Conservation (phyloP, 2,329 filamentous ascomycete genomes). For the Didymella exigua region DNA sequence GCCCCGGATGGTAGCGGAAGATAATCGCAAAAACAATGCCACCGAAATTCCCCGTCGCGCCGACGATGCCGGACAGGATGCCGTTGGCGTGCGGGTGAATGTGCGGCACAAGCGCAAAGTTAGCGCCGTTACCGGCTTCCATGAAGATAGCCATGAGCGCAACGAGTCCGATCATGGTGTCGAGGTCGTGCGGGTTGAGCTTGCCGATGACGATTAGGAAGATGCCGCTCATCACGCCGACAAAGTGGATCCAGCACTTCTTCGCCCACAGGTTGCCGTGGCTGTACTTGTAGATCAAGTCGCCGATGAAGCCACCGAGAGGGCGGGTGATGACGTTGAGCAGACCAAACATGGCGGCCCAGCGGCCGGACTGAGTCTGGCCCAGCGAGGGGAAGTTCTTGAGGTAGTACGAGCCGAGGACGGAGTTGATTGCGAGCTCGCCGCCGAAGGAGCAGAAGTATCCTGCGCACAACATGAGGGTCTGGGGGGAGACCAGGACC, state of each 20-base stretch:
- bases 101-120: constrained; percentile 85
- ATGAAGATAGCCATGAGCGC: constrained; percentile 80
- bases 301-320: constrained; percentile 65
- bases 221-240: constrained; percentile 62
- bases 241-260: constrained; percentile 65
- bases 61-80: constrained; percentile 76
- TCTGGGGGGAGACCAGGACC: constrained; percentile 66
- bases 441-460: constrained; percentile 68
- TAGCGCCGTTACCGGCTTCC: constrained; percentile 84
- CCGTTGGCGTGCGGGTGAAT: constrained; percentile 85
- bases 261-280: constrained; percentile 64
- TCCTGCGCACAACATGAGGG: constrained; percentile 57
- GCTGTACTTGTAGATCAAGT: constrained; percentile 60
- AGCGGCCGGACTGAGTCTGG: constrained; percentile 62
- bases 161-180: constrained; percentile 76
- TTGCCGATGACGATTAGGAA: constrained; percentile 69
- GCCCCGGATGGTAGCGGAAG: constrained; percentile 73
- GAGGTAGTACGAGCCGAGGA: constrained; percentile 65
- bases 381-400: constrained; percentile 61
- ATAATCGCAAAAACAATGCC: constrained; percentile 84
- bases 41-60: constrained; percentile 81
- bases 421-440: constrained; percentile 65
- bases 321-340: constrained; percentile 73
- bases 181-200: constrained; percentile 64
- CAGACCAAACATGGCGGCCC: constrained; percentile 77